phyloP scores from a whole-genome alignment of 1,284 basidiomycete species.

The Papiliotrema nemorosa region DNA sequence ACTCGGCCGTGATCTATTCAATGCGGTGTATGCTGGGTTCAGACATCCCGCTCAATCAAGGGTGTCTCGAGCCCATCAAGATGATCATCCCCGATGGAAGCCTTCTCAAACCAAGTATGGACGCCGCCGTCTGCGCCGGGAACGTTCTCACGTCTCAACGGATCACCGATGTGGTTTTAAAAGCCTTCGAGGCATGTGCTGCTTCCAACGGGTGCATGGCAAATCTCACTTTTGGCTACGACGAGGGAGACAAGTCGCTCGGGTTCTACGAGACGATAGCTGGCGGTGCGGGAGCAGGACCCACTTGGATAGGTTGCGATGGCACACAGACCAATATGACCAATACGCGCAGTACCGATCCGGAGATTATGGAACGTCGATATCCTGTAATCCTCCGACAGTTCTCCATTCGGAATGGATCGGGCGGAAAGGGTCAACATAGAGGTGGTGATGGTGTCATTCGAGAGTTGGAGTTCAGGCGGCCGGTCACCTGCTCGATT shows the following conservation, averaged over 20 bases:
- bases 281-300: slow-evolving; percentile 65
- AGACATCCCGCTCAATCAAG: slow-evolving; percentile 87
- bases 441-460: slow-evolving; percentile 81
- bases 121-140: slow-evolving; percentile 36
- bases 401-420: slow-evolving; percentile 72
- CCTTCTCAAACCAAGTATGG: slow-evolving; percentile 62
- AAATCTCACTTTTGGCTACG: slow-evolving; percentile 69
- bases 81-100: slow-evolving; percentile 84
- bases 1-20: slow-evolving; percentile 87
- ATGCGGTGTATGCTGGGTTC: slow-evolving; percentile 41
- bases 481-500: not conserved
- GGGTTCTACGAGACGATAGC: slow-evolving; percentile 35
- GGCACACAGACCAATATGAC: slow-evolving; percentile 54
- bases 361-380: slow-evolving; percentile 49
- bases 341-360: slow-evolving; percentile 84
- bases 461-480: slow-evolving; percentile 76
- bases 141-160: slow-evolving; percentile 74
- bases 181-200: slow-evolving; percentile 85
- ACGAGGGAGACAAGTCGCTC: slow-evolving; percentile 76
- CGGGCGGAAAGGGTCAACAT: slow-evolving; percentile 73
- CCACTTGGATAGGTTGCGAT: slow-evolving; percentile 81
- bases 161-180: slow-evolving; percentile 88
- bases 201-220: slow-evolving; percentile 70
- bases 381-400: slow-evolving; percentile 79
- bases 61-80: slow-evolving; percentile 78